Evolutionary conservation across 1,284 basidiomycete genomes (phyloP), one percentile per base, ranked within the genome.

Genomic region (Sporisorium reilianum): DNA sequence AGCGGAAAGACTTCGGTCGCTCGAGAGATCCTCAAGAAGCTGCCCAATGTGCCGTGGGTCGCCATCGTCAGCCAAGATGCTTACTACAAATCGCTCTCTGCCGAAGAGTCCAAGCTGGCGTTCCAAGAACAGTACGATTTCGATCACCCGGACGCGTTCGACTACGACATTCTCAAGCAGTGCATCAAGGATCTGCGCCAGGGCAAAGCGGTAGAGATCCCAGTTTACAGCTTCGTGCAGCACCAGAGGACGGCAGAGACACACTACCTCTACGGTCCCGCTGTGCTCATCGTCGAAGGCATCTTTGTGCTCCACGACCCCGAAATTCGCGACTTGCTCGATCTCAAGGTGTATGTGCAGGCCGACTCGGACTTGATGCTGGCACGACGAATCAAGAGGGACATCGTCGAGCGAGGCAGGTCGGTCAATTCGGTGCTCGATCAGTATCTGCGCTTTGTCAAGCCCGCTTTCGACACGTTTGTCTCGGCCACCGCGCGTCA

Each of bases 301-400:
- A 95, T 98, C 70, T 91, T 97, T 89, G 90, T 93, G 3, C 86
- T 99, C 42, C 90, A 94, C 70, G 93, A 58, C 85, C 73, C 78
- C 20, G 66, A 64, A 14, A 64, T 97, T 42, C 88, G 96, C 57
- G 88, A 89, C 4, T 86, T 98, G 45, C 95, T 97, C 80, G 96
- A 98, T 85, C 88, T 99, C 41, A 97, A 97, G 88, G 93, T 85
- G 18, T 85, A 69, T 52, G 83, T 84, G 75, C 88, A 85, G 59
- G 95, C 93, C 58, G 96, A 98, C 83, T 92, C 94, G 3, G 96
- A 99, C 84, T 87, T 98, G 14, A 99, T 99, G 96, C 90, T 99
- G 45, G 95, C 96, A 3, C 89, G 96, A 53, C 90, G 96, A 36
- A 92, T 99, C 66, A 88, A 90, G 73, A 88, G 96, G 61, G 96